Evolutionary conservation across 306 rosid genomes (phyloP), one percentile per base, ranked within the genome.

Genomic region (Lotus japonicus): DNA sequence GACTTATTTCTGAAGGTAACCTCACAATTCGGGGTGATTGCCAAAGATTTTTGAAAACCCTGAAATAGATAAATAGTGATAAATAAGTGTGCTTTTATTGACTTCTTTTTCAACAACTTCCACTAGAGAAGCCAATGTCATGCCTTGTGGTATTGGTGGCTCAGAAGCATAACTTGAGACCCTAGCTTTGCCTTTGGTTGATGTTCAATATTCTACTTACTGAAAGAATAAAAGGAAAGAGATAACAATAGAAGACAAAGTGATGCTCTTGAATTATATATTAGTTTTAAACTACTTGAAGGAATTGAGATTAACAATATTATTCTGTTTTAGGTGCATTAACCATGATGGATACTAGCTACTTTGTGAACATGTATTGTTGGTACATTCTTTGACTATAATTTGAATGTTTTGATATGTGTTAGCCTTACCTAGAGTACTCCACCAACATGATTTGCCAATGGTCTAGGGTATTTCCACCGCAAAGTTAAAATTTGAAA

Each of bases 1-100:
- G 95, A 76, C 88, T 88, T 63, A 67, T 86, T 77, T 88, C 98
- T 68, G 82, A 86, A 85, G 98, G 96, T 83, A 75, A 56, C 54
- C 48, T 36, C 38, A 28, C 75, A 66, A 66, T 53, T 49, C 58
- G 15, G 18, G 58, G 18, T 48, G 68, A 66, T 21, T 21, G 10
- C 39, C 31, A 50, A 6, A 46, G 44, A 51, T 53, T 79, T 52
- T 77, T 64, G 28, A 39, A 28, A 56, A 15, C 62, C 38, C 19
- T 80, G 58, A 70, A 60, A 45, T 66, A 49, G 66, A 51, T 35
- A 55, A 33, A 67, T 57, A 28, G 64, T 63, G 35, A 68, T 8
- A 5, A 13, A 17, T 70, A 62, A 49, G 62, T 71, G 26, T 62
- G 58, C 38, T 58, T 75, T 66, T 14, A n/a, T 19, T 65, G 57